A percentile compares a stretch with the other conserved stretches of the same genome.
Evolutionary conservation across 2,329 filamentous ascomycete genomes (phyloP).

Genomic region (Calonectria pseudoturangicola): DNA sequence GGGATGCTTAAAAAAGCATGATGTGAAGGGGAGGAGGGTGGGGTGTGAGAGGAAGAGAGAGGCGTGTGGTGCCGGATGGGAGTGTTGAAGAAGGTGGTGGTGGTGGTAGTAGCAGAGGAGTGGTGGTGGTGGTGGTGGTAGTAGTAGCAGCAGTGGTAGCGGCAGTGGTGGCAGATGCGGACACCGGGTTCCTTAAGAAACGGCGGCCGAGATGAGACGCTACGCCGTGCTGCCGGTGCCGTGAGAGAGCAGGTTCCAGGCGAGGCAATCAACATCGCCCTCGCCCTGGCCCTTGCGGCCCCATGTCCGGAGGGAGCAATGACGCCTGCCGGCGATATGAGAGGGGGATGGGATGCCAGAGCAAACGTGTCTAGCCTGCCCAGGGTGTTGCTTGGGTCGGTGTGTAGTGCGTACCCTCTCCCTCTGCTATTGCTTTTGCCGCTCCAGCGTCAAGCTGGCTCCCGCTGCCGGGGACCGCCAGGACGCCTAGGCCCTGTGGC

Average conservation of each 20-base stretch:
- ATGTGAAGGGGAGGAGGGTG: constrained; percentile 36
- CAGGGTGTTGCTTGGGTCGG: constrained; percentile 34
- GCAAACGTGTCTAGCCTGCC: constrained; percentile 31
- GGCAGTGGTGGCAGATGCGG: constrained; percentile 31
- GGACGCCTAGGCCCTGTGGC: constrained; percentile 23
- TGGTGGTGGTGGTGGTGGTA: constrained; percentile 28
- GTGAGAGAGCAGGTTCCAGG: constrained; percentile 27
- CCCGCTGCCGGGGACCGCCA: constrained; percentile 13
- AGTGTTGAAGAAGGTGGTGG: constrained; percentile 32
- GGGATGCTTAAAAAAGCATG: constrained; percentile 40
- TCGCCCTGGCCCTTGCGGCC: constrained; percentile 42
- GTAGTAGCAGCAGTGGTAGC: constrained; percentile 17
- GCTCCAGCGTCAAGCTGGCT: constrained; percentile 28
- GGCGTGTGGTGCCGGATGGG: constrained; percentile 31
- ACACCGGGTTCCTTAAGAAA: constrained; percentile 41
- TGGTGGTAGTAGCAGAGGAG: constrained; percentile 22
- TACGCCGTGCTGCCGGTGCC: constrained; percentile 34
- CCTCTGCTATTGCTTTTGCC: constrained; percentile 19
- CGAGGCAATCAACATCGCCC: constrained; percentile 30
- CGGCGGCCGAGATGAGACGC: constrained; percentile 45
- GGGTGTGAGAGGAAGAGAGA: constrained; percentile 27
- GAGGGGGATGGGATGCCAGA: constrained; percentile 34
- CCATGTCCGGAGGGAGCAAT: constrained; percentile 43
- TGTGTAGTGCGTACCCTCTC: neutral
- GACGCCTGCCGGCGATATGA: constrained; percentile 35